These are phyloP conservation scores for Grosmannia penicillata DNA, from an alignment of 2,329 filamentous ascomycete genomes.

Conservation along the genomic window DNA sequence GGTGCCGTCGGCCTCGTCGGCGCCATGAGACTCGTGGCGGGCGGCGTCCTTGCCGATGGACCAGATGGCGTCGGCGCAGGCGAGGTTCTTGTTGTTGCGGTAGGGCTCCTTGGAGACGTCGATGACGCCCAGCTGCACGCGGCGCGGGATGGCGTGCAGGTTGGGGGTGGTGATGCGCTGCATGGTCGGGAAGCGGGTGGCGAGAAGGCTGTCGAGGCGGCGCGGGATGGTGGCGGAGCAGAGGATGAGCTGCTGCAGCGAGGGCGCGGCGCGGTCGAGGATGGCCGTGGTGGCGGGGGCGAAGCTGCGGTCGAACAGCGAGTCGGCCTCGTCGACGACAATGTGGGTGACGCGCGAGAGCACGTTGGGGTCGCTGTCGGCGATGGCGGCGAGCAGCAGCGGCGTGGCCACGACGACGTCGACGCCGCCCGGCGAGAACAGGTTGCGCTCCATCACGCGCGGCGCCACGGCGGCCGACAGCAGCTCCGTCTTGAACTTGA, in stretches of 20 bases:
- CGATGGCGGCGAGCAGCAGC: constrained; percentile 76
- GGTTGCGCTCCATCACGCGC: constrained; percentile 65
- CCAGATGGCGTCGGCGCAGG: constrained; percentile 91
- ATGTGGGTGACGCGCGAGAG: constrained; percentile 83
- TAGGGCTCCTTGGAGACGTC: constrained; percentile 90
- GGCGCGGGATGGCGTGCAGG: constrained; percentile 84
- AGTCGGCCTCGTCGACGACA: constrained; percentile 90
- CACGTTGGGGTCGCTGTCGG: constrained; percentile 78
- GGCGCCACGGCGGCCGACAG: constrained; percentile 66
- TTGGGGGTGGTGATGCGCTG: constrained; percentile 84
- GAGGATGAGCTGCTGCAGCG: constrained; percentile 71
- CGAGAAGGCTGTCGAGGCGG: constrained; percentile 74
- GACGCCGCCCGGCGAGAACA: constrained; percentile 69
- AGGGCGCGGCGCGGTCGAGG: constrained; percentile 67
- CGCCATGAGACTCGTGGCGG: constrained; percentile 28
- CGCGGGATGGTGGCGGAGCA: constrained; percentile 94
- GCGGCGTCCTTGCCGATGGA: constrained; percentile 68
- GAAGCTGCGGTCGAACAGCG: constrained; percentile 87
- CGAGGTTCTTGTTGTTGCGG: constrained; percentile 79
- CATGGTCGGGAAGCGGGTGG: constrained; percentile 68
- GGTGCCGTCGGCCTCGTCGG: constrained; percentile 40
- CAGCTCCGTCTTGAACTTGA: constrained; percentile 75
- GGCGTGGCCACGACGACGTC: constrained; percentile 82
- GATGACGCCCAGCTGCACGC: constrained; percentile 85
- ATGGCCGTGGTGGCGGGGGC: constrained; percentile 68